These are phyloP conservation scores for Leptographium wingfieldii DNA, from an alignment of 2,329 filamentous ascomycete genomes.

Conservation along the genomic window DNA sequence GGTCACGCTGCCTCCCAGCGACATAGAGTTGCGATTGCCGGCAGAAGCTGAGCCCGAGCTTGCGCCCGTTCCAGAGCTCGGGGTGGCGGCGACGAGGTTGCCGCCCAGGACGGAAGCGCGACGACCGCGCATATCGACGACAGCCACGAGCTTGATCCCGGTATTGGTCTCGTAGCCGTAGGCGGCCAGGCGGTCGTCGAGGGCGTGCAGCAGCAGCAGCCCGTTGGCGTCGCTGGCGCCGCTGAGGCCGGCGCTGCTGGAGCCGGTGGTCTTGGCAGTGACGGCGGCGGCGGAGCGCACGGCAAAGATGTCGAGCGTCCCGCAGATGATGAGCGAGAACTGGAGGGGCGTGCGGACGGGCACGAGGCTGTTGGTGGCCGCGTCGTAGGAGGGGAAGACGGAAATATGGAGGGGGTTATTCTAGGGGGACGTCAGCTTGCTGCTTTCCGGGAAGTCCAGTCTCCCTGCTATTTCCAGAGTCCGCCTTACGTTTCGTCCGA, in stretches of 20 bases:
- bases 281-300: slow-evolving; percentile 49
- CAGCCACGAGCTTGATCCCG: slow-evolving; percentile 76
- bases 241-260: slow-evolving; percentile 36
- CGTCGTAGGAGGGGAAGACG: slow-evolving; percentile 66
- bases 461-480: neutral
- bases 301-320: slow-evolving; percentile 88
- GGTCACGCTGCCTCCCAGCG: slow-evolving; percentile 24
- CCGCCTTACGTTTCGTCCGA: slow-evolving; percentile 70
- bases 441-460: too few relatives aligned
- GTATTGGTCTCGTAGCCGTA: slow-evolving; percentile 98
- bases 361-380: slow-evolving; percentile 35
- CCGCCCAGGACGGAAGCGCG: slow-evolving; percentile 17
- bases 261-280: slow-evolving; percentile 4
- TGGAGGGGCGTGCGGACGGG: slow-evolving; percentile 65
- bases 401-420: slow-evolving; percentile 94
- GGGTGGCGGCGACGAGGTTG: neutral
- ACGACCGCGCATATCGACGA: slow-evolving; percentile 81
- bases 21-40: slow-evolving; percentile 4
- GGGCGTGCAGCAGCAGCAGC: slow-evolving; percentile 78
- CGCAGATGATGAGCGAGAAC: slow-evolving; percentile 82
- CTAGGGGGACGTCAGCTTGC: slow-evolving; percentile 29
- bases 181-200: slow-evolving; percentile 84
- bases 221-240: slow-evolving; percentile 43
- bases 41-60: neutral
- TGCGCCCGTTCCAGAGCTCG: neutral